Evolutionary conservation across 2,329 filamentous ascomycete genomes (phyloP), one percentile per base, ranked within the genome.

Genomic region (Cladosporium sp.): DNA sequence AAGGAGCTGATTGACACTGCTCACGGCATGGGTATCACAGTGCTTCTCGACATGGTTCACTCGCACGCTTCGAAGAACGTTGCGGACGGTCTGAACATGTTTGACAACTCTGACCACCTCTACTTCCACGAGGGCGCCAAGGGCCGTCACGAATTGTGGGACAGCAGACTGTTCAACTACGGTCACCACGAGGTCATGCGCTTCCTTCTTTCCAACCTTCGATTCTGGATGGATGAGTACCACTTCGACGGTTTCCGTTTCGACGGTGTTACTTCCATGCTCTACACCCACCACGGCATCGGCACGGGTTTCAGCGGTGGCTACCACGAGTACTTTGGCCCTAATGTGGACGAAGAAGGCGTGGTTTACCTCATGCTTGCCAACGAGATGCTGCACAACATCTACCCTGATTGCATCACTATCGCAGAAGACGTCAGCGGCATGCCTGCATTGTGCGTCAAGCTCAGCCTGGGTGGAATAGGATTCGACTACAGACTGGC

Each of bases 171-270:
- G 58, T 99, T 99, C 82, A 99, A 99, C 79, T 99, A 97, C 71
- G 93, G 92, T 30, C 85, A 85, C 69, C 92, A 97, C 69, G 94
- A 99, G 73, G 94, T 99, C 20, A 75, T 97, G 72, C 85, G 94
- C n/a, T 99, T 99, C 76, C 79, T 99, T 47, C 80, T 99, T 25
- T 97, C 92, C 74, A 99, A 99, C 72, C 77, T 99, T 59, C 85
- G 93, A 22, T 99, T 96, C 79, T 99, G 94, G 92, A 97, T 99
- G 92, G 93, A 97, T 59, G 92, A 97, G 76, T 99, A 97, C 70
- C 80, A 86, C 40, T 97, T 99, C 71, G 94, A 99, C 71, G 94
- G 94, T 22, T 99, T 97, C 82, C 86, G 94, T 42, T 99, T 99
- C 69, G 94, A 99, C 67, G 94, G 94, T 64, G 94, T 99, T 55